Conservation (phyloP, 1,139 yeast species). For the Yamadazyma sp. region DNA sequence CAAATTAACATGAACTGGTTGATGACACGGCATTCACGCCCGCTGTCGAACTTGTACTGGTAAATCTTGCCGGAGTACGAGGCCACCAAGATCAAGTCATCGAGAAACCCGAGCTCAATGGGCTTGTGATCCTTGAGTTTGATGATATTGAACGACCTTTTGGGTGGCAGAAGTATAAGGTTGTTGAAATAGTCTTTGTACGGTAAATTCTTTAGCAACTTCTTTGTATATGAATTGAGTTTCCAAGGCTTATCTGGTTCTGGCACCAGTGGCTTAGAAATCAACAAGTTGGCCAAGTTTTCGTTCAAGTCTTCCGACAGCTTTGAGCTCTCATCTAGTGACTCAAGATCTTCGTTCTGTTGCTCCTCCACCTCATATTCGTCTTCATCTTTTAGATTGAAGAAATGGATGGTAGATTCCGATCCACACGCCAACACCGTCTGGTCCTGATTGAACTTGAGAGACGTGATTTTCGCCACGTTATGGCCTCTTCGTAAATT, state of each 20-base stretch:
- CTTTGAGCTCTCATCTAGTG: constrained; percentile 12
- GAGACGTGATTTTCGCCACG: constrained; percentile 52
- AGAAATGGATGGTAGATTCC: constrained; percentile 68
- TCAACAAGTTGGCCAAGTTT: constrained; percentile 41
- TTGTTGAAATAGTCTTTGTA: constrained; percentile 44
- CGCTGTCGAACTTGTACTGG: constrained; percentile 34
- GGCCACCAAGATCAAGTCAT: constrained; percentile 36
- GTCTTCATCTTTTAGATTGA: constrained; percentile 34
- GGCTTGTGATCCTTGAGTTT: constrained; percentile 35
- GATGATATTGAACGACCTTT: constrained; percentile 44
- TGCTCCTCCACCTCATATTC: constrained; percentile 8
- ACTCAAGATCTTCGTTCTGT: constrained; percentile 3
- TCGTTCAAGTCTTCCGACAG: constrained; percentile 44
- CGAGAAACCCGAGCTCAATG: constrained; percentile 41
- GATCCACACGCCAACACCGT: constrained; percentile 64
- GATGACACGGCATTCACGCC: constrained; percentile 31
- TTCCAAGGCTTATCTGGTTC: constrained; percentile 12
- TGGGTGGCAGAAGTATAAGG: constrained; percentile 46
- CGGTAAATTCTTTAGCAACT: constrained; percentile 41
- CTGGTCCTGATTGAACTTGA: constrained; percentile 53
- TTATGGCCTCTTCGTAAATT: constrained; percentile 74
- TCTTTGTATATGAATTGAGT: constrained; percentile 35
- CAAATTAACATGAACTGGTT: constrained; percentile 15
- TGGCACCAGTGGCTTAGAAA: constrained; percentile 25
- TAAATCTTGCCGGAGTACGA: constrained; percentile 42